These are phyloP conservation scores for Phytomonas francai DNA, from an alignment of 208 protist species.

Conservation along the genomic window DNA sequence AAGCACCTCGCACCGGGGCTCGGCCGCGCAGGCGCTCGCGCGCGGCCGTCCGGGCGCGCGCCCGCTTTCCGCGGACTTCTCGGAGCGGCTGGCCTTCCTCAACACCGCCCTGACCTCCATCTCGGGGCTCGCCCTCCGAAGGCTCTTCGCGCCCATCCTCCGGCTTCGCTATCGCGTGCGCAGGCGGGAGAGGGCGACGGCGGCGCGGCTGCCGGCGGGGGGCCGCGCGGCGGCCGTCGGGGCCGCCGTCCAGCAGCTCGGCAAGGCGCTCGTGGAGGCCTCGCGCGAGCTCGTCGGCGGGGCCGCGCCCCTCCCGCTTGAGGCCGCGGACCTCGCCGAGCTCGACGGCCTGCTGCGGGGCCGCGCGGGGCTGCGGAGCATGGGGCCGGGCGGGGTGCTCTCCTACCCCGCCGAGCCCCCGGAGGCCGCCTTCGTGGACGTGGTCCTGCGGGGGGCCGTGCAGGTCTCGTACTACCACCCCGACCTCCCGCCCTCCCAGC, in stretches of 20 bases:
- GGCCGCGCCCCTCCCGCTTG: slow-evolving; percentile 29
- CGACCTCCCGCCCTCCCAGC: slow-evolving; percentile 14
- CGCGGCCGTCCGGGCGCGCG: neutral
- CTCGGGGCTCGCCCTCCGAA: slow-evolving; percentile 48
- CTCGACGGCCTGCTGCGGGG: slow-evolving; percentile 16
- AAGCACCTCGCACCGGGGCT: slow-evolving; percentile 5
- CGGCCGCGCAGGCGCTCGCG: no score
- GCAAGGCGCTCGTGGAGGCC: slow-evolving; percentile 35
- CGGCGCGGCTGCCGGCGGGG: slow-evolving; percentile 18
- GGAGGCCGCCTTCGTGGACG: slow-evolving; percentile 68
- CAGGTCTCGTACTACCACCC: slow-evolving; percentile 58
- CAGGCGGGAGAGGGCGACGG: slow-evolving; percentile 24
- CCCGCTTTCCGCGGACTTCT: slow-evolving; percentile 26
- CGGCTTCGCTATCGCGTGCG: slow-evolving; percentile 41
- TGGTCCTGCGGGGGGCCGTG: slow-evolving; percentile 57
- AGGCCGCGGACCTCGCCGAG: slow-evolving; percentile 36
- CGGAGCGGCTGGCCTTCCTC: slow-evolving; percentile 72
- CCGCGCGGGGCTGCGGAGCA: slow-evolving; percentile 49
- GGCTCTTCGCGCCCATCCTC: slow-evolving; percentile 68
- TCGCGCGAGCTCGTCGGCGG: slow-evolving; percentile 28
- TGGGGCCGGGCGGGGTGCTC: slow-evolving; percentile 50
- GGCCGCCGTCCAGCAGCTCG: slow-evolving; percentile 28
- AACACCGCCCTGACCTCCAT: slow-evolving; percentile 71
- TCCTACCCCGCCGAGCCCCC: slow-evolving; percentile 59
- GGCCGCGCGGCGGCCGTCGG: slow-evolving; percentile 6